Evolutionary conservation across 1,139 yeast species (phyloP).

Genomic region (Pichia sp.): DNA sequence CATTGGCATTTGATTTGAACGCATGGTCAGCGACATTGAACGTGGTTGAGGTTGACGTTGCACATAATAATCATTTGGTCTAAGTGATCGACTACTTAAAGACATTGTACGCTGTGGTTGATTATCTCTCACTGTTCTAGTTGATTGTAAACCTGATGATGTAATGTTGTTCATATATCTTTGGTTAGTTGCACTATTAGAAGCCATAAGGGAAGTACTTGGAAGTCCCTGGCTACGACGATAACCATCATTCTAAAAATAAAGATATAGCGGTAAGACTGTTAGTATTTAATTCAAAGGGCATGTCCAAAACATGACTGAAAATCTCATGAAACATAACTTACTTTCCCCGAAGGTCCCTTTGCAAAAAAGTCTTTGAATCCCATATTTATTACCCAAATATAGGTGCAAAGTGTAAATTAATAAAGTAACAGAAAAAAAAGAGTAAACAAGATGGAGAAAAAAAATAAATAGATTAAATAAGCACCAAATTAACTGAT

Average conservation of each 20-base stretch:
- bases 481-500: not conserved
- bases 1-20: constrained; percentile 11
- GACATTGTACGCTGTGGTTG: constrained; percentile 22
- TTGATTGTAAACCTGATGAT: constrained; percentile 8
- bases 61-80: constrained; percentile 5
- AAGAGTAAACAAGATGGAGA: not conserved
- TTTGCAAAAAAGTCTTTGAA: constrained; percentile 23
- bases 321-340: constrained; percentile 2
- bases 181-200: constrained; percentile 12
- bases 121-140: constrained; percentile 2
- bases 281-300: constrained; percentile 3
- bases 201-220: constrained; percentile 2
- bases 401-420: not conserved
- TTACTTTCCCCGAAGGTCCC: constrained; percentile 22
- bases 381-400: constrained; percentile 16
- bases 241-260: constrained; percentile 1
- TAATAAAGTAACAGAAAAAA: not conserved
- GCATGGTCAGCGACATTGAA: constrained; percentile 26
- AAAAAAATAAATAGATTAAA: not conserved
- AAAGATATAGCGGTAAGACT: not conserved
- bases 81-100: constrained; percentile 18
- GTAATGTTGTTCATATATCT: constrained; percentile 9
- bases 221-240: constrained; percentile 7
- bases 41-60: constrained; percentile 12
- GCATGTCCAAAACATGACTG: not conserved